Evolutionary conservation across 805 yeast genomes (phyloP).

Genomic region (Ogataea pini): DNA sequence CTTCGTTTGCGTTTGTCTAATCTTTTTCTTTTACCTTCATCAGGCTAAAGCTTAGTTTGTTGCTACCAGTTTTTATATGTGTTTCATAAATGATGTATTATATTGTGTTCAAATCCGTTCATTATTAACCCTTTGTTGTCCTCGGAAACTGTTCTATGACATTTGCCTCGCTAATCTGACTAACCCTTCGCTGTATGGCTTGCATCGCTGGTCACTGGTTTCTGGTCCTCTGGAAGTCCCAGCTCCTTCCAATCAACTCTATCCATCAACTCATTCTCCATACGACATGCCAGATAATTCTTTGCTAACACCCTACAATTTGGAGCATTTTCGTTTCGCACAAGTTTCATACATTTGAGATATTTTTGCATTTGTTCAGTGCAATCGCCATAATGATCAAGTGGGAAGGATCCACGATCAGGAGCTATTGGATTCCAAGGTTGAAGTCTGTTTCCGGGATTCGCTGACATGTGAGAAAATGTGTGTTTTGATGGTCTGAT

Average conservation of each 20-base stretch:
- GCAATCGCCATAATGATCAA: conserved; percentile 88
- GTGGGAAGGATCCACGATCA: conserved; percentile 93
- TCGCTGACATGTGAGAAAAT: conserved; percentile 40
- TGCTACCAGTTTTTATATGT: conserved; percentile 6
- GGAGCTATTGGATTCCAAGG: conserved; percentile 86
- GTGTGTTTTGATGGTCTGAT: not conserved
- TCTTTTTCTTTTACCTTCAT: not conserved
- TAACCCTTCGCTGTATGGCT: no score
- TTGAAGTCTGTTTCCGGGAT: conserved; percentile 47
- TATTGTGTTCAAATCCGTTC: not conserved
- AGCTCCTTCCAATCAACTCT: conserved; percentile 38
- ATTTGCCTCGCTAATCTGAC: no score
- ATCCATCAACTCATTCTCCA: conserved; percentile 63
- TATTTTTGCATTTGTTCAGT: conserved; percentile 72
- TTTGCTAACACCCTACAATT: conserved; percentile 86
- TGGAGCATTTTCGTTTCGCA: conserved; percentile 83
- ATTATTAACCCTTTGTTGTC: not conserved
- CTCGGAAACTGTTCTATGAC: no score
- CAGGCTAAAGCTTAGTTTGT: not conserved
- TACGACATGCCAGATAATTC: conserved; percentile 78
- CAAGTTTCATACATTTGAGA: conserved; percentile 73
- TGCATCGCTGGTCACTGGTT: no score
- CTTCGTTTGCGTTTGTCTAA: not conserved
- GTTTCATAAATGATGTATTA: conserved; percentile 1
- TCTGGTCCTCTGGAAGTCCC: conserved; percentile 37